Conservation (phyloP, 1,284 basidiomycete genomes). For the Apiotrichum siamense region DNA sequence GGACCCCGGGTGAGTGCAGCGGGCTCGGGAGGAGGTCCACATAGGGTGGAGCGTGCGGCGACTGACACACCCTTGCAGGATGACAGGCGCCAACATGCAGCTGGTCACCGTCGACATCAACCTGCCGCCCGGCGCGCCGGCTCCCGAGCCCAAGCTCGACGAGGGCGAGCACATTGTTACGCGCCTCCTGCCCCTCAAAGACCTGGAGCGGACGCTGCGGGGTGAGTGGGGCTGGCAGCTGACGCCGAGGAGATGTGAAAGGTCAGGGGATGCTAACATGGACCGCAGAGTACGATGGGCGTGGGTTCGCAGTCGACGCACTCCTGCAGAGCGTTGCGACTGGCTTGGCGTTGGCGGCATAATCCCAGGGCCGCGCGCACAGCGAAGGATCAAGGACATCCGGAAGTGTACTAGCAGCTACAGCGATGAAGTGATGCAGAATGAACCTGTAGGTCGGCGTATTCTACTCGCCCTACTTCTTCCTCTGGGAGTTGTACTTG, state of each 20-base stretch:
- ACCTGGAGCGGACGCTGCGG: conserved; percentile 59
- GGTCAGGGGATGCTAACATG: too few relatives aligned
- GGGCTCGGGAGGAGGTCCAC: not conserved
- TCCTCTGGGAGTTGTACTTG: conserved; percentile 10
- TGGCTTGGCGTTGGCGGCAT: conserved; percentile 58
- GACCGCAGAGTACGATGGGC: conserved; percentile 64
- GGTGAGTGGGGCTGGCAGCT: conserved; percentile 50
- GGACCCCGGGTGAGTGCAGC: conserved; percentile 56
- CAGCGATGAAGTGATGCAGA: too few relatives aligned
- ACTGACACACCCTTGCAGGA: conserved; percentile 26
- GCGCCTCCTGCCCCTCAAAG: conserved; percentile 61
- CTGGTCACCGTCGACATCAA: conserved; percentile 49
- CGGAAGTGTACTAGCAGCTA: too few relatives aligned
- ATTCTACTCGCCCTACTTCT: conserved; percentile 5
- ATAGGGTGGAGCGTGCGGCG: too few relatives aligned
- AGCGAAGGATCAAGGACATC: not conserved
- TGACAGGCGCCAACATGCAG: conserved; percentile 51
- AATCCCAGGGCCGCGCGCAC: not conserved
- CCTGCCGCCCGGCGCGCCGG: conserved; percentile 42
- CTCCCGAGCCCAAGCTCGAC: conserved; percentile 44
- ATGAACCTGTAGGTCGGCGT: too few relatives aligned
- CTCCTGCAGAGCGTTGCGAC: conserved; percentile 65
- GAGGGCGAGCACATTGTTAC: conserved; percentile 73
- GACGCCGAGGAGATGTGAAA: too few relatives aligned
- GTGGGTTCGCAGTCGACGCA: conserved; percentile 73